phyloP scores from a whole-genome alignment of 108 stramenopile genomes.

The Stephanodiscus triporus region DNA sequence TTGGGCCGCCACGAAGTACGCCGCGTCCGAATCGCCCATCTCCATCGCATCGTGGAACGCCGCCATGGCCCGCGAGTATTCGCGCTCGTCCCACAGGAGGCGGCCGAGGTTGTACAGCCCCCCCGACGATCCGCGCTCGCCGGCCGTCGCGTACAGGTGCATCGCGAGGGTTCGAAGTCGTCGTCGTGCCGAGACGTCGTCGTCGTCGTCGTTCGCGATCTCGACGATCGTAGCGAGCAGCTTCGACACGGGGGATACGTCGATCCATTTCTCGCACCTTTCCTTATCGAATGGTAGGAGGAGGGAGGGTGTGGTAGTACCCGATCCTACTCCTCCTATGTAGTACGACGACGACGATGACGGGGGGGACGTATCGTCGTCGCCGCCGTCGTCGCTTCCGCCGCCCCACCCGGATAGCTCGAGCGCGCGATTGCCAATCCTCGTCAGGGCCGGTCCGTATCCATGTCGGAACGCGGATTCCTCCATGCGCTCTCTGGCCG shows the following conservation, averaged over 20 bases:
- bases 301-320: background rate
- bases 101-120: slow-evolving; percentile 85
- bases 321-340: too few species aligned
- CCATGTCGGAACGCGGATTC: slow-evolving; percentile 64
- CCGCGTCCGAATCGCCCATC: slow-evolving; percentile 79
- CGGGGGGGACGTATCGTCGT: too few species aligned
- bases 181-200: background rate
- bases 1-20: slow-evolving; percentile 82
- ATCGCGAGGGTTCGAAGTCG: slow-evolving; percentile 48
- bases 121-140: slow-evolving; percentile 59
- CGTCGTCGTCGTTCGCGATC: background rate
- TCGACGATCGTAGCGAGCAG: slow-evolving; percentile 21
- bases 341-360: too few species aligned
- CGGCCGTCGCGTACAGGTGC: slow-evolving; percentile 59
- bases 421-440: slow-evolving; percentile 63
- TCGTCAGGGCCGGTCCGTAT: slow-evolving; percentile 62
- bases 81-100: slow-evolving; percentile 69
- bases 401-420: slow-evolving; percentile 29
- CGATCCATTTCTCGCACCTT: slow-evolving; percentile 29
- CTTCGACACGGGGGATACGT: slow-evolving; percentile 28
- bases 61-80: slow-evolving; percentile 54
- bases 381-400: slow-evolving; percentile 1
- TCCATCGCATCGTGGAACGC: slow-evolving; percentile 73
- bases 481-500: slow-evolving; percentile 50
- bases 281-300: slow-evolving; percentile 35